Percentiles rank a stretch among this genome's conserved stretches.
These are phyloP conservation scores for Dryas integrifolia DNA, from an alignment of 331 rosid genomes.

Conservation along the genomic window DNA sequence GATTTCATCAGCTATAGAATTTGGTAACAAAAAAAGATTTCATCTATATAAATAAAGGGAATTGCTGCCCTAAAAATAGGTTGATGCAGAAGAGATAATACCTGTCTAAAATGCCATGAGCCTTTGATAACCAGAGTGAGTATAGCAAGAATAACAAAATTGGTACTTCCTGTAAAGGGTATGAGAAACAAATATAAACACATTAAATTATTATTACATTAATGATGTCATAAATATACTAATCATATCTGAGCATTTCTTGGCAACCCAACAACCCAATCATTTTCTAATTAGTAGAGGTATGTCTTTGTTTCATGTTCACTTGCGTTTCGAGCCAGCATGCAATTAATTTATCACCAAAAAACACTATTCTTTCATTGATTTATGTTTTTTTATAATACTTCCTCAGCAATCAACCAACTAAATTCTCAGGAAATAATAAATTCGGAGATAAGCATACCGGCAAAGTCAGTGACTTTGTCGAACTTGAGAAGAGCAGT, in stretches of 20 bases:
- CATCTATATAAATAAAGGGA: neutral
- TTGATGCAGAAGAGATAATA: conserved; percentile 14
- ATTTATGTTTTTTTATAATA: neutral
- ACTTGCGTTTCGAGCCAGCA: neutral
- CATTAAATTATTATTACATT: neutral
- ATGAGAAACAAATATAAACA: neutral
- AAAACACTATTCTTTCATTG: neutral
- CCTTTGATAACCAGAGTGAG: conserved; percentile 70
- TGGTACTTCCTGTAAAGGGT: conserved; percentile 66
- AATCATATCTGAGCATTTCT: conserved; percentile 8
- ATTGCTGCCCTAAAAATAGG: neutral
- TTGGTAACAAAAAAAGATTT: too few species aligned
- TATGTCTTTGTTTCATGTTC: neutral
- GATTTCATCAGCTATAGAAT: neutral
- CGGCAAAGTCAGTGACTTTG: conserved; percentile 94
- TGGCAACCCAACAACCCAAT: conserved; percentile 21
- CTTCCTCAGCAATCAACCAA: conserved; percentile 2
- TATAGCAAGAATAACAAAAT: conserved; percentile 70
- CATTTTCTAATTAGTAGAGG: neutral
- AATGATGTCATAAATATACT: neutral
- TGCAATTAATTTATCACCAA: neutral
- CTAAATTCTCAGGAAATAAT: conserved; percentile 4
- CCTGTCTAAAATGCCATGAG: conserved; percentile 89
- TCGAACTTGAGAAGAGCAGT: conserved; percentile 95
- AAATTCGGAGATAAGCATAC: conserved; percentile 31